These are phyloP conservation scores for Nidularia sp. DNA, from an alignment of 768 basidiomycete species.

Conservation along the genomic window DNA sequence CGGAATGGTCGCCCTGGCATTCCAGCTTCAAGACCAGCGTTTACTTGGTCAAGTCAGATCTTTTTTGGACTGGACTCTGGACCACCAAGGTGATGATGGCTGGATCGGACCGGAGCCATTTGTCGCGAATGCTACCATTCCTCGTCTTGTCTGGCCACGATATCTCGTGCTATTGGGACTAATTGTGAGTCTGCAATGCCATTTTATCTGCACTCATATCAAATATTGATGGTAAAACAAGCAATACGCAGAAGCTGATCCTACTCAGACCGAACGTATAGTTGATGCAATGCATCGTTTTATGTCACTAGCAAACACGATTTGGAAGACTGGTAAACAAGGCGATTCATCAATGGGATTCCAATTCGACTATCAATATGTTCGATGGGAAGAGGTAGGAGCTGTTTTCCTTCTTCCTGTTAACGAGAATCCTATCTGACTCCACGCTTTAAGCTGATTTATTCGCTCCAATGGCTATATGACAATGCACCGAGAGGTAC, in stretches of 20 bases:
- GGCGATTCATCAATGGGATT: constrained; percentile 31
- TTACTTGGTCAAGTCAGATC: constrained; percentile 31
- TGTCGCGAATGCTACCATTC: constrained; percentile 28
- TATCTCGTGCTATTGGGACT: constrained; percentile 34
- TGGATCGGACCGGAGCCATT: constrained; percentile 39
- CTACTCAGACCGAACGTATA: constrained; percentile 27
- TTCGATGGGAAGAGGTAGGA: constrained; percentile 37
- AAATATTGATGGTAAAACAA: constrained; percentile 5
- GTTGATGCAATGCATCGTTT: constrained; percentile 34
- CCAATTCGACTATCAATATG: constrained; percentile 37
- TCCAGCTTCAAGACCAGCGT: constrained; percentile 31
- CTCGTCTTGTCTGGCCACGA: constrained; percentile 37
- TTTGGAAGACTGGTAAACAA: constrained; percentile 30
- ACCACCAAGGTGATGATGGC: constrained; percentile 30
- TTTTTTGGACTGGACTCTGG: constrained; percentile 35
- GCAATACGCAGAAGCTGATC: constrained; percentile 42
- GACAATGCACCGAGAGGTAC: constrained; percentile 34
- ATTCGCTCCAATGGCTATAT: constrained; percentile 33
- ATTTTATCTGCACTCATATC: not conserved
- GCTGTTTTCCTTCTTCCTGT: not conserved
- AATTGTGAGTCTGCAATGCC: constrained; percentile 18
- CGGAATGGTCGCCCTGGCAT: constrained; percentile 36
- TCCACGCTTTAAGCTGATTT: constrained; percentile 20
- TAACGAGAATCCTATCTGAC: not conserved
- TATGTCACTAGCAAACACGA: constrained; percentile 23